Evolutionary conservation across 768 basidiomycete genomes (phyloP), one percentile per base, ranked within the genome.

Genomic region (Psilocybe cyanescens): DNA sequence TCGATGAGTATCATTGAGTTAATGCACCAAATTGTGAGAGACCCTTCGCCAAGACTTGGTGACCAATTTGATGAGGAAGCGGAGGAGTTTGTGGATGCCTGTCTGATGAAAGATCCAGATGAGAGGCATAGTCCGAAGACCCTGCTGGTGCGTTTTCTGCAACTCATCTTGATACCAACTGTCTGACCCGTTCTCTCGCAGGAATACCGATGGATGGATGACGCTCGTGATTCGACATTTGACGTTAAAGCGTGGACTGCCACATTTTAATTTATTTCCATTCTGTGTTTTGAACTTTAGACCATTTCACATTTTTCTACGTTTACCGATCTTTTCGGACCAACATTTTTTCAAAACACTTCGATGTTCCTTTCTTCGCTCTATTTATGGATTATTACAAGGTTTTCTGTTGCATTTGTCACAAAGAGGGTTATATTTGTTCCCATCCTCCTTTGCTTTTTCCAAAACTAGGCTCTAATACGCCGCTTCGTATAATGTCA

Each of bases 11-110:
- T 99, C 74, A 81, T 99, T 59, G 97, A 99, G 77, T 75, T 99
- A 52, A 81, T 99, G 68, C 97, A 99, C 72, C 95, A 98, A 72
- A 99, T 99, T 67, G 97, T 99, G 44, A 94, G 98, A 67, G 97
- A 99, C 76, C 95, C 97, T 46, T 95, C 97, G 24, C 97, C 97
- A 19, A 80, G 86, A 69, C 75, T 99, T 58, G 88, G 87, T 3
- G 82, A 87, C 0, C 86, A 90, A 55, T 84, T 81, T 81, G 87
- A 88, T 1, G 73, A 76, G 56, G 86, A 89, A 68, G 90, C 92
- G 6, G 91, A 94, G 66, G 83, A 84, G 55, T 98, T 99, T 62
- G 89, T 99, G 45, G 91, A 97, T 72, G 88, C 87, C 35, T 98
- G 95, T 77, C 74, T 99, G 75, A 69, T 89, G 72, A 99, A 99